phyloP scores from a whole-genome alignment of 2,329 filamentous ascomycete species.

The Aspergillus sp. region DNA sequence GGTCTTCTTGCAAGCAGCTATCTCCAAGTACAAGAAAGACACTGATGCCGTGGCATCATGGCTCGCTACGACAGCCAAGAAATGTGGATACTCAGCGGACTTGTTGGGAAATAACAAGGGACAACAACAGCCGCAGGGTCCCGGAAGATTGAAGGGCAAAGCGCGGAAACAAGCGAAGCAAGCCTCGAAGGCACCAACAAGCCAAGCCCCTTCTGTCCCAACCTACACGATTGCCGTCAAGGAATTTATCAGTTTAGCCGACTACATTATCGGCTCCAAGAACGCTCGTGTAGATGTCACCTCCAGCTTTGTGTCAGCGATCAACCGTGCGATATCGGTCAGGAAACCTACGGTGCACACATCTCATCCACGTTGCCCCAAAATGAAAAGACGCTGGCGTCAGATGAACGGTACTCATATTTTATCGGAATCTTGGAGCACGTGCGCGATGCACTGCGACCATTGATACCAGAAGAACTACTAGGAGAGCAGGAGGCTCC shows the following conservation, averaged over 20 bases:
- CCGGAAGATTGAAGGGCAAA: constrained; percentile 4
- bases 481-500: background rate
- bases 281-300: constrained; percentile 4
- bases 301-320: background rate
- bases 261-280: constrained; percentile 4
- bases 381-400: background rate
- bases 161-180: constrained; percentile 3
- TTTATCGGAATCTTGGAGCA: constrained; percentile 8
- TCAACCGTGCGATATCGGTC: constrained; percentile 7
- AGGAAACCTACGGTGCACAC: constrained; percentile 1
- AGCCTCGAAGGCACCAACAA: background rate
- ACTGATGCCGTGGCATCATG: constrained; percentile 21
- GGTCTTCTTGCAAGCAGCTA: constrained; percentile 12
- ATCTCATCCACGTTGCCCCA: background rate
- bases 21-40: constrained; percentile 23
- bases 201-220: background rate
- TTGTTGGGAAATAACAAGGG: background rate
- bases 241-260: constrained; percentile 8
- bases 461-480: background rate
- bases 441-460: constrained; percentile 2
- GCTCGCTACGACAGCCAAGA: constrained; percentile 20
- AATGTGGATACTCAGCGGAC: constrained; percentile 16
- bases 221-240: constrained; percentile 7
- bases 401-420: constrained; percentile 3
- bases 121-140: background rate